Base-by-base conservation (phyloP, 2,329 filamentous ascomycete species). In the Ceratocystis variospora region DNA sequence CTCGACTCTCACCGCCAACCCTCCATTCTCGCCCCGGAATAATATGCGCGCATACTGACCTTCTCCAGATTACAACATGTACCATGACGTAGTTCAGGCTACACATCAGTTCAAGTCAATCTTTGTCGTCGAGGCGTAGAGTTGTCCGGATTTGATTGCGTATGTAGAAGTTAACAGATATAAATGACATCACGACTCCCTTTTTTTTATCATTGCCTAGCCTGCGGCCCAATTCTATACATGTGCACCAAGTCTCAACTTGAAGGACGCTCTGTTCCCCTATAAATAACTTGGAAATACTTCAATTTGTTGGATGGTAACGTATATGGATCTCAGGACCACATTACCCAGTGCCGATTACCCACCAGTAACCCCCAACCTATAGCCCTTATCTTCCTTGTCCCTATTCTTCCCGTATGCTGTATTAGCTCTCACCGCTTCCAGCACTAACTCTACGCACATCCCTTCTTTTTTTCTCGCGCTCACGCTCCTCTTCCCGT, bases 21-120 rank as follows among this genome's bases (percentile, higher is more conserved):
- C 45, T 68, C 44, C 63, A 65, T 50, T 17, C 67, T 63, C 31
- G 46, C 48, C 65, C 28, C 31, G 61, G 53, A 59, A 37, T 57
- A 50, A 57, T 4, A 37, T 17, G 48, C 45, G 2, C 19, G 8
- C 25, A 50, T n/a, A n/a, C 46, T 8, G 63, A 8, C 25, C 33
- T 57, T 53, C 5, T 25, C 31, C 50, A 93, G 91, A 96, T 76
- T 89, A 88, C 75, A 81, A 80, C 64, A 81, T 90, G 44, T 87
- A 86, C 68, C 85, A 89, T 67, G 84, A 87, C 0, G 66, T 67
- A 8, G 88, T 96, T 2, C 89, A 96, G 67, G 87, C 85, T 45
- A 94, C 90, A 44, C 92, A 96, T 76, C 83, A 86, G 62, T 84
- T 90, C 73, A 89, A 87, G 72, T 79, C 85, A 68, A 87, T 97